Evolutionary conservation across 2,329 filamentous ascomycete genomes (phyloP).

Genomic region (Mycosphaerella sp.): DNA sequence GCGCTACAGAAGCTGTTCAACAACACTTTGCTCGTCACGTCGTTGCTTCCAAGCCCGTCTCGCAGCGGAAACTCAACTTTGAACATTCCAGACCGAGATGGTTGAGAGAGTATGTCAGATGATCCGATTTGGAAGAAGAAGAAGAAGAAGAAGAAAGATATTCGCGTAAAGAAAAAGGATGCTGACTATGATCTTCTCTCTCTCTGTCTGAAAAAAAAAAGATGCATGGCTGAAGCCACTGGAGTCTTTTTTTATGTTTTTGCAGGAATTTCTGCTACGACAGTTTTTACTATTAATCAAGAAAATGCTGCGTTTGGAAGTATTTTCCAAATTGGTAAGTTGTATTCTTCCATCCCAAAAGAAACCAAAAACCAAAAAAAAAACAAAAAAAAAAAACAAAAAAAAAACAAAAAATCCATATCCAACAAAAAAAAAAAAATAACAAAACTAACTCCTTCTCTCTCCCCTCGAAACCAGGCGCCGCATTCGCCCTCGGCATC

Average conservation of each 20-base stretch:
- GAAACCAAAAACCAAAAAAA: too few species aligned
- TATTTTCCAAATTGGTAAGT: constrained; percentile 48
- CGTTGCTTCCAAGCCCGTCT: constrained; percentile 46
- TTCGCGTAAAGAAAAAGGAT: too few species aligned
- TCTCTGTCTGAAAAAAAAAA: too few species aligned
- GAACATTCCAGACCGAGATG: constrained; percentile 49
- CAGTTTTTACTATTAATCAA: constrained; percentile 46
- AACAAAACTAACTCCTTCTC: too few species aligned
- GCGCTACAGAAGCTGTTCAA: constrained; percentile 49
- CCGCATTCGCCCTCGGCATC: constrained; percentile 51
- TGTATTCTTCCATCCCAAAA: too few species aligned
- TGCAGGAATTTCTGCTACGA: constrained; percentile 49
- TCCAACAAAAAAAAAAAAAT: too few species aligned
- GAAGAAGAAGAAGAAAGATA: too few species aligned
- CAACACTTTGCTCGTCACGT: constrained; percentile 47
- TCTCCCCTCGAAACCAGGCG: too few species aligned
- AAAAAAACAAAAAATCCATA: too few species aligned
- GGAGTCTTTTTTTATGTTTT: constrained; percentile 47
- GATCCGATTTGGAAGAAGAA: too few species aligned
- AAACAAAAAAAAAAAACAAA: too few species aligned
- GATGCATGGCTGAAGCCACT: constrained; percentile 48
- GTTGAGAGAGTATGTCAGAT: constrained; percentile 40
- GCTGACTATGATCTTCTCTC: too few species aligned
- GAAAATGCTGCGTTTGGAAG: constrained; percentile 42
- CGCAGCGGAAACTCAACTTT: constrained; percentile 50